A percentile compares a stretch with the other conserved stretches of the same genome.
phyloP scores from a whole-genome alignment of 371 early-diverging fungal genomes.

The Rhizopus sp. region DNA sequence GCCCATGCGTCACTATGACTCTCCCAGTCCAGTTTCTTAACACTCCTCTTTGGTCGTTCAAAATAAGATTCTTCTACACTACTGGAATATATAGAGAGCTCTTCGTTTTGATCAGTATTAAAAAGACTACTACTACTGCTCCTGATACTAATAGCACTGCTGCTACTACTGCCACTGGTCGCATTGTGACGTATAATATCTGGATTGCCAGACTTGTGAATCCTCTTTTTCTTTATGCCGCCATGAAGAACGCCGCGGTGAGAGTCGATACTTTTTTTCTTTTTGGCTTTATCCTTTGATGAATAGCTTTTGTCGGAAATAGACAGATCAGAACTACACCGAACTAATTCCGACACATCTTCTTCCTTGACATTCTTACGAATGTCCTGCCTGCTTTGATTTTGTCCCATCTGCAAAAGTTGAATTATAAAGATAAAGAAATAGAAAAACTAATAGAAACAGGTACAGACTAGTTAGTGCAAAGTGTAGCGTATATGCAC shows the following conservation, averaged over 20 bases:
- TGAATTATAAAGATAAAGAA: no score
- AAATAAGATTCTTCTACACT: neutral
- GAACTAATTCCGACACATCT: neutral
- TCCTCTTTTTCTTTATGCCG: conserved; percentile 1
- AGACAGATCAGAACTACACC: conserved; percentile 2
- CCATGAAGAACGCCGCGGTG: conserved; percentile 2
- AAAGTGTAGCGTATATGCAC: no score
- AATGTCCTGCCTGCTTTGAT: neutral
- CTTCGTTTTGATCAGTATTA: neutral
- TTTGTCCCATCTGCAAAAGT: conserved; percentile 1
- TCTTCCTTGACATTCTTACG: neutral
- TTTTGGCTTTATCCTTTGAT: conserved; percentile 1
- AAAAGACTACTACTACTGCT: neutral
- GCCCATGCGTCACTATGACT: conserved; percentile 51
- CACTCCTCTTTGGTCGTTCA: neutral
- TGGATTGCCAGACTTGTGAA: neutral
- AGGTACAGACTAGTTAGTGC: no score
- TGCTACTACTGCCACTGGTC: conserved; percentile 1
- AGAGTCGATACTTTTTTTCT: neutral
- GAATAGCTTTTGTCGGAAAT: conserved; percentile 5
- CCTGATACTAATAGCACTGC: neutral
- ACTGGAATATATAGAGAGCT: neutral
- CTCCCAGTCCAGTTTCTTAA: conserved; percentile 27
- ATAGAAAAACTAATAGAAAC: no score
- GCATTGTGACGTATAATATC: neutral